Percentiles rank a stretch among this genome's conserved stretches.
phyloP scores from a whole-genome alignment of 768 basidiomycete genomes.

The Rhizopogon vulgaris region DNA sequence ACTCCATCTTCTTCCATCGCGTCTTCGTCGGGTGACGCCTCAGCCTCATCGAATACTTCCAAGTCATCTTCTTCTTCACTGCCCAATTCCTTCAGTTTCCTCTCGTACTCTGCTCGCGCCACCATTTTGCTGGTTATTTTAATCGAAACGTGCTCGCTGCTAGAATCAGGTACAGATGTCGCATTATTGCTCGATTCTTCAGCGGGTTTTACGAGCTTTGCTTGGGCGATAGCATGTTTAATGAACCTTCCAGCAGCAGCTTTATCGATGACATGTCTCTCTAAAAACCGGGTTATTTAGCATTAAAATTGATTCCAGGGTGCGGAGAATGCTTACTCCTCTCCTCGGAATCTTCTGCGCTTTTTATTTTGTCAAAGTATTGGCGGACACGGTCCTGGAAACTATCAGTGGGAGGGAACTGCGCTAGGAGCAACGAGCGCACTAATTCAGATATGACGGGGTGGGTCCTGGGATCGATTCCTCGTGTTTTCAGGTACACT shows the following conservation, averaged over 20 bases:
- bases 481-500: conserved; percentile 81
- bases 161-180: conserved; percentile 7
- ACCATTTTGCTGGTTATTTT: conserved; percentile 70
- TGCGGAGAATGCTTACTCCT: conserved; percentile 22
- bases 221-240: conserved; percentile 72
- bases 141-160: conserved; percentile 32
- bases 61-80: conserved; percentile 38
- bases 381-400: conserved; percentile 64
- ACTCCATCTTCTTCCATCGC: conserved; percentile 5
- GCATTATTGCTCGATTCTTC: conserved; percentile 22
- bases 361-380: conserved; percentile 80
- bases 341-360: conserved; percentile 61
- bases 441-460: conserved; percentile 60
- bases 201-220: conserved; percentile 32
- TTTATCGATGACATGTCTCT: conserved; percentile 57
- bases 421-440: conserved; percentile 1
- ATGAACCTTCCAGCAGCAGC: conserved; percentile 79
- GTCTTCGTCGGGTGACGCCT: conserved; percentile 4
- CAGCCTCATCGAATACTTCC: conserved; percentile 28
- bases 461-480: conserved; percentile 76
- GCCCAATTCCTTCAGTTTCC: conserved; percentile 39
- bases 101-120: conserved; percentile 60
- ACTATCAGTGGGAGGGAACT: background rate
- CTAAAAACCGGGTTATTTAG: conserved; percentile 17
- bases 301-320: background rate